These are phyloP conservation scores for Baorangia bicolor DNA, from an alignment of 768 basidiomycete species.

Conservation along the genomic window DNA sequence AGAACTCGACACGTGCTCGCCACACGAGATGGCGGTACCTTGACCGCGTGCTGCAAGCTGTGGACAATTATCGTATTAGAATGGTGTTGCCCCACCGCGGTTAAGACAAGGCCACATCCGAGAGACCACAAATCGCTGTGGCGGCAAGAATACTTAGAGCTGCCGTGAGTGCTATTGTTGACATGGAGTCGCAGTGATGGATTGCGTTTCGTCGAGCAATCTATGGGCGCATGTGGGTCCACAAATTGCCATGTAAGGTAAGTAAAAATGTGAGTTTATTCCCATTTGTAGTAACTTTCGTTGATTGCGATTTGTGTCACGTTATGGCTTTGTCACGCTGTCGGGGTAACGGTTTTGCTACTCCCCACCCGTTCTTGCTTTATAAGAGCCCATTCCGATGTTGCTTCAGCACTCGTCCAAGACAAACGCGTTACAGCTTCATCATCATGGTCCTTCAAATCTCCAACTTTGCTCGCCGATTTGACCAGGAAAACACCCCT, in stretches of 20 bases:
- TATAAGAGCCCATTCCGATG: constrained; percentile 26
- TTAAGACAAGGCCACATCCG: background rate
- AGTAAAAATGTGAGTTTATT: background rate
- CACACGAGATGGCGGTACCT: background rate
- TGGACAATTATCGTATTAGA: constrained; percentile 5
- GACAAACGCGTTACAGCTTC: background rate
- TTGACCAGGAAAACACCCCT: constrained; percentile 36
- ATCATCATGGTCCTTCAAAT: constrained; percentile 29
- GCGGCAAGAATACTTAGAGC: background rate
- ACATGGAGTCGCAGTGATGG: constrained; percentile 12
- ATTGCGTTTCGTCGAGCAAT: constrained; percentile 24
- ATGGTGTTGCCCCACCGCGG: background rate
- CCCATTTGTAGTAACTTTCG: constrained; percentile 22
- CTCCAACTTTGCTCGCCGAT: constrained; percentile 21
- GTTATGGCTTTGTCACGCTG: constrained; percentile 27
- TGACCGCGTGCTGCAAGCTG: background rate
- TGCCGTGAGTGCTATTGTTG: constrained; percentile 7
- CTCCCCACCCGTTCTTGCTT: constrained; percentile 11
- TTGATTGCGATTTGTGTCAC: constrained; percentile 35
- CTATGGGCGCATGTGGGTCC: constrained; percentile 31
- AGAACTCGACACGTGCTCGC: background rate
- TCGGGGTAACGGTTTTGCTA: background rate
- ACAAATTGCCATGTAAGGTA: constrained; percentile 24
- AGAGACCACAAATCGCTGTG: background rate
- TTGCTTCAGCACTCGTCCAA: background rate